A percentile compares a stretch with the other conserved stretches of the same genome.
phyloP scores from a whole-genome alignment of 208 protist genomes.

The Acanthamoeba sp. region DNA sequence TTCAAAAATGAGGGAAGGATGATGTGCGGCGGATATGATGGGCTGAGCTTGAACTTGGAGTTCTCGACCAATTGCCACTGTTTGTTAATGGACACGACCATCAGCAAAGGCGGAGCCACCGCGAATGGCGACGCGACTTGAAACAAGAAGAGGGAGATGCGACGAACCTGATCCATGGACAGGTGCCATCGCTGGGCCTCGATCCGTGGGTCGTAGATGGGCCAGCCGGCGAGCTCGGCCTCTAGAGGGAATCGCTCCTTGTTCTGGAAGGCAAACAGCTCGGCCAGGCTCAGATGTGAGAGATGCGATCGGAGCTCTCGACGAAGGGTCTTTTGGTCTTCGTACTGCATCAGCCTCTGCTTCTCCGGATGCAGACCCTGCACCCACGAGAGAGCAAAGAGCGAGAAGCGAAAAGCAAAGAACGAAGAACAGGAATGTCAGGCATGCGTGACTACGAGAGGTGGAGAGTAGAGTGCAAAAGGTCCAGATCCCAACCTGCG shows the following conservation, averaged over 20 bases:
- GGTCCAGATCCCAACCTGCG: not conserved
- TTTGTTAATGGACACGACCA: not conserved
- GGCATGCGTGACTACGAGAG: not conserved
- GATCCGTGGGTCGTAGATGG: not conserved
- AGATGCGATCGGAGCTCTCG: constrained; percentile 37
- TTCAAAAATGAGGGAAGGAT: constrained; percentile 17
- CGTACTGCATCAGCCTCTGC: constrained; percentile 9
- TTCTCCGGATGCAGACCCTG: constrained; percentile 4
- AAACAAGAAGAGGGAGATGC: no score
- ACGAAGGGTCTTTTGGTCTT: constrained; percentile 47
- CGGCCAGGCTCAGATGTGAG: not conserved
- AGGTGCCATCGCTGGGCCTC: constrained; percentile 5
- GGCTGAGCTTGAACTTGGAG: constrained; percentile 48
- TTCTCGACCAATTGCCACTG: constrained; percentile 65
- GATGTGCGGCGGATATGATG: constrained; percentile 36
- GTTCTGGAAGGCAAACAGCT: constrained; percentile 62
- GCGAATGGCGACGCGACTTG: no score
- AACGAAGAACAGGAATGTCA: not conserved
- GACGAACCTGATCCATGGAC: constrained; percentile 12
- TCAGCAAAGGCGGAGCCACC: not conserved
- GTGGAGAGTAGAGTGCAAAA: not conserved
- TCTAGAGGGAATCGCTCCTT: constrained; percentile 63
- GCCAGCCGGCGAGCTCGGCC: constrained; percentile 46
- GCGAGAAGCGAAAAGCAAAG: not conserved
- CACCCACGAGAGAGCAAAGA: not conserved